A percentile compares a stretch with the other conserved stretches of the same genome.
Conservation (phyloP, 352 stramenopile species). For the Phytophthora colocasiae region DNA sequence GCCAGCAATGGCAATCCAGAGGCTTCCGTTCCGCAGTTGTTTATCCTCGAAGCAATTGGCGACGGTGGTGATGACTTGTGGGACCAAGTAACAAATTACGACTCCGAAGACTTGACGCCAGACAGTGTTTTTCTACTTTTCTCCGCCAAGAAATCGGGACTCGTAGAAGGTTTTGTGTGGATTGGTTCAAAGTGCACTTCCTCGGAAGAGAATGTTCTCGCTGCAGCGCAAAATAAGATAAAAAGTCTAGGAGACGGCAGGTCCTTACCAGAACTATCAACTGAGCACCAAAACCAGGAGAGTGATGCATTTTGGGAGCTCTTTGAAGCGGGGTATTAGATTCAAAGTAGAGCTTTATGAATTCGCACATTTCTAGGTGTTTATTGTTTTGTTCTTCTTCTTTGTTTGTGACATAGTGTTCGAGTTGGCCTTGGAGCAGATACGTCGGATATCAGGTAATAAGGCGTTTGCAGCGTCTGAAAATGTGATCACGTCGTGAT, state of each 20-base stretch:
- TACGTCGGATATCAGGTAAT: conserved; percentile 41
- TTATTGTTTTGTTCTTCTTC: conserved; percentile 11
- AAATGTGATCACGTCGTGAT: conserved; percentile 82
- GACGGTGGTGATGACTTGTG: conserved; percentile 29
- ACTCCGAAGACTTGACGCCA: conserved; percentile 60
- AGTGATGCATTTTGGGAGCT: conserved; percentile 66
- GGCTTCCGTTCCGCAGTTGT: conserved; percentile 36
- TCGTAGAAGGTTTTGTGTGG: conserved; percentile 46
- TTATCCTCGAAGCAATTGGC: conserved; percentile 39
- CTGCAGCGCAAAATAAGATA: conserved; percentile 26
- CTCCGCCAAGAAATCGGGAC: conserved; percentile 1
- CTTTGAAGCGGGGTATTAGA: conserved; percentile 70
- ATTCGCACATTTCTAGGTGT: conserved; percentile 17
- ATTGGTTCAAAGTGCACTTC: conserved; percentile 34
- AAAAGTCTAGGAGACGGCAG: background rate
- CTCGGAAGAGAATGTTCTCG: conserved; percentile 15
- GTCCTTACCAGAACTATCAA: conserved; percentile 3
- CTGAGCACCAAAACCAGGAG: conserved; percentile 46
- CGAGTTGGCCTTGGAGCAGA: conserved; percentile 6
- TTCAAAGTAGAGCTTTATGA: conserved; percentile 2
- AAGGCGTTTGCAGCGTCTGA: conserved; percentile 59
- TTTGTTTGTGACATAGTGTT: conserved; percentile 29
- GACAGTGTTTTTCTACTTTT: conserved; percentile 48
- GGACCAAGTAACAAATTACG: conserved; percentile 67
- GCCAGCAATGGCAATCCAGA: background rate